Evolutionary conservation across 2,329 filamentous ascomycete genomes (phyloP).

Genomic region (Aspergillus hiratsukae): DNA sequence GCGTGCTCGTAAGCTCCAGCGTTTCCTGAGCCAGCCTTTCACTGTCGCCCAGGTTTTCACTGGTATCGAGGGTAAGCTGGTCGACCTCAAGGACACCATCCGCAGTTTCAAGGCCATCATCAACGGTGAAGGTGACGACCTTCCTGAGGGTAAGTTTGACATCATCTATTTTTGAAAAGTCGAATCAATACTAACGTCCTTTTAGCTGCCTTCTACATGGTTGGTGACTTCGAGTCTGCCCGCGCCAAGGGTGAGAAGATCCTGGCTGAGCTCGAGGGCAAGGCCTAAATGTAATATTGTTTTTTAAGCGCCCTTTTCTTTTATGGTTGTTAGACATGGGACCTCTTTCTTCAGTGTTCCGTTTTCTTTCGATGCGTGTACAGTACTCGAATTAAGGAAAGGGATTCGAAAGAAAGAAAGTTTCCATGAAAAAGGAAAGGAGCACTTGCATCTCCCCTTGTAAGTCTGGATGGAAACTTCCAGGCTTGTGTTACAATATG

Average conservation of each 20-base stretch:
- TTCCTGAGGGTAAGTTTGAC: constrained; percentile 72
- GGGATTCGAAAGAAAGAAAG: constrained; percentile 22
- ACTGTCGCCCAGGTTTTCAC: constrained; percentile 70
- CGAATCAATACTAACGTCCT: constrained; percentile 20
- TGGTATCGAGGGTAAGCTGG: constrained; percentile 91
- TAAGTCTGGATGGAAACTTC: constrained; percentile 25
- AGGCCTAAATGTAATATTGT: constrained; percentile 46
- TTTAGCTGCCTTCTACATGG: constrained; percentile 83
- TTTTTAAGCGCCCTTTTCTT: constrained; percentile 34
- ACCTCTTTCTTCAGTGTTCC: constrained; percentile 31
- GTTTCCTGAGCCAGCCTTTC: constrained; percentile 99
- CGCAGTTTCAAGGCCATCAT: constrained; percentile 96
- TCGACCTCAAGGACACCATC: constrained; percentile 99
- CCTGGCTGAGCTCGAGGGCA: constrained; percentile 79
- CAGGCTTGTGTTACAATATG: constrained; percentile 36
- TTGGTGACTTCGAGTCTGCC: constrained; percentile 90
- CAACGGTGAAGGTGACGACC: constrained; percentile 87
- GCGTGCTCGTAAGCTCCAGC: constrained; percentile 99
- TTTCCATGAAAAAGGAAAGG: constrained; percentile 10
- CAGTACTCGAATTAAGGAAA: constrained; percentile 38
- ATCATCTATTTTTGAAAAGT: neutral
- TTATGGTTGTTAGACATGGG: constrained; percentile 27
- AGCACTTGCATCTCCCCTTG: constrained; percentile 17
- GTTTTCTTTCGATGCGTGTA: constrained; percentile 38
- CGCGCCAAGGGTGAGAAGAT: constrained; percentile 99